phyloP scores from a whole-genome alignment of 2,329 filamentous ascomycete genomes.

The Fusarium sp. region DNA sequence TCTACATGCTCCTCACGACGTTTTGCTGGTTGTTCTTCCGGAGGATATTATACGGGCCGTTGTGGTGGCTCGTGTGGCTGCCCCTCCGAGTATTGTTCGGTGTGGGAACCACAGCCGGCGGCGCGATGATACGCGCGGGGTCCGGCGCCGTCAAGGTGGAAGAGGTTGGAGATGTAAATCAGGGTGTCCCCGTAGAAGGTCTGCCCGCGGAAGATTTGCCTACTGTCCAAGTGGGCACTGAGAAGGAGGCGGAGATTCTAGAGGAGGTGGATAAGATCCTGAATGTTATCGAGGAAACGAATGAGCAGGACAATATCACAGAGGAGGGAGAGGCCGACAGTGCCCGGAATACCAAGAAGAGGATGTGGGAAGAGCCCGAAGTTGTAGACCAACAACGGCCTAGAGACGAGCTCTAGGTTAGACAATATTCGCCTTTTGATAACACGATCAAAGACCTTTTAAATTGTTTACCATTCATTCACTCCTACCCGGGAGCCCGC shows the following conservation, averaged over 20 bases:
- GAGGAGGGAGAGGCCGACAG: slow-evolving; percentile 20
- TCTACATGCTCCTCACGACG: slow-evolving; percentile 83
- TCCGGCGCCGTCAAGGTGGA: slow-evolving; percentile 40
- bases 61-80: slow-evolving; percentile 90
- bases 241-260: slow-evolving; percentile 53
- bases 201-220: slow-evolving; percentile 58
- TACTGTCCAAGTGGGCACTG: slow-evolving; percentile 59
- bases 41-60: slow-evolving; percentile 85
- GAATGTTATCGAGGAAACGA: slow-evolving; percentile 55
- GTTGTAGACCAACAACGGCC: slow-evolving; percentile 45
- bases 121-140: slow-evolving; percentile 58
- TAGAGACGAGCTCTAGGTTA: slow-evolving; percentile 54
- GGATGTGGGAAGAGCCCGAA: slow-evolving; percentile 44
- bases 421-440: background rate
- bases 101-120: slow-evolving; percentile 66
- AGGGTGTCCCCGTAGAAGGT: slow-evolving; percentile 48
- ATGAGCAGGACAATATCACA: slow-evolving; percentile 41
- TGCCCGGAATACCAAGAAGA: slow-evolving; percentile 45
- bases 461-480: background rate
- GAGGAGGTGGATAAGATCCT: slow-evolving; percentile 68
- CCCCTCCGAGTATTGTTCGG: slow-evolving; percentile 78
- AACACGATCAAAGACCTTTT: background rate
- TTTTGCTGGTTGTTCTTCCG: slow-evolving; percentile 89
- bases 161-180: slow-evolving; percentile 42
- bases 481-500: background rate